These are phyloP conservation scores for Beauveria medogensis DNA, from an alignment of 2,329 filamentous ascomycete species.

Conservation along the genomic window DNA sequence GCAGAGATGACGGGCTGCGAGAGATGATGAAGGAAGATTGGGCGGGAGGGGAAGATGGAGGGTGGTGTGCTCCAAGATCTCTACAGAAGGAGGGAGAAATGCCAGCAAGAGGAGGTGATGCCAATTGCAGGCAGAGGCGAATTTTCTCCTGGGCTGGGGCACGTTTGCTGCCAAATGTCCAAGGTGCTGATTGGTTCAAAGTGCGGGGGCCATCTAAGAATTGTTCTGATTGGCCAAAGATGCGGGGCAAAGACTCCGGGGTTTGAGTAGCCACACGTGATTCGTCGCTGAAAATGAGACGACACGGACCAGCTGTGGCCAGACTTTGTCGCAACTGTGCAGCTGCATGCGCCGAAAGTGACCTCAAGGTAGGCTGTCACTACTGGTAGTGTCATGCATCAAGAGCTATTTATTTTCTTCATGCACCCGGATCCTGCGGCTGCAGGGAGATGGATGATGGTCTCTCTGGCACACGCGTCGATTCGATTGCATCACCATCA, in stretches of 20 bases:
- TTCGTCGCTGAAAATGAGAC: conserved; percentile 9
- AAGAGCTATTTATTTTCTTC: not conserved
- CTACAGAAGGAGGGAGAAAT: conserved; percentile 14
- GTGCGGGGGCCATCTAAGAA: not conserved
- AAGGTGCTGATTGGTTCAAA: not conserved
- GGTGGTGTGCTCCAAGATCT: conserved; percentile 13
- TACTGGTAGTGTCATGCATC: not conserved
- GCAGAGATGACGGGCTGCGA: conserved; percentile 6
- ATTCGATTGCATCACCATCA: not conserved
- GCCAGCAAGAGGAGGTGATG: conserved; percentile 4
- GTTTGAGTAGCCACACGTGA: conserved; percentile 12
- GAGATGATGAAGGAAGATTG: conserved; percentile 1
- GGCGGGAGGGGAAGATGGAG: not conserved
- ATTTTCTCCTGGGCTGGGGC: conserved; percentile 11
- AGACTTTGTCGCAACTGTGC: not conserved
- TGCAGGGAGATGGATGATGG: not conserved
- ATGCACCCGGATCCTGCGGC: not conserved
- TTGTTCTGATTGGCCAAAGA: conserved; percentile 23
- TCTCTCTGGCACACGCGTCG: not conserved
- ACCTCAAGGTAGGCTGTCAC: not conserved
- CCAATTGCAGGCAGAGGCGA: conserved; percentile 7
- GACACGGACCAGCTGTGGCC: not conserved
- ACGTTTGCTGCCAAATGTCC: not conserved
- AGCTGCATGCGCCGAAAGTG: not conserved
- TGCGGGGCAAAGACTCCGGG: conserved; percentile 21